phyloP scores from a whole-genome alignment of 768 basidiomycete species.

The Lentinula aciculospora region DNA sequence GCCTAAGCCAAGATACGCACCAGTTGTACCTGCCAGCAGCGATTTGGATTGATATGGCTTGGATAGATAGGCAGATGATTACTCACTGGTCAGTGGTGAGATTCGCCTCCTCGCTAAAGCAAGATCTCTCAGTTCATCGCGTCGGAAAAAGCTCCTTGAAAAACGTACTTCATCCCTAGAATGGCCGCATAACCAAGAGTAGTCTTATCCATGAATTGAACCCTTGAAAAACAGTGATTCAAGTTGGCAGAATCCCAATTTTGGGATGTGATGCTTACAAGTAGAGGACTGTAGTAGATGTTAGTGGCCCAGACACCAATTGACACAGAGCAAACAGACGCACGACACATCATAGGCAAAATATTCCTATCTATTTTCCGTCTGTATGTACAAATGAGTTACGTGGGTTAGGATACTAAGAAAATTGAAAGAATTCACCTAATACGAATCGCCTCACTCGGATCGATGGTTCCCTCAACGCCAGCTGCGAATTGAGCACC shows the following conservation, averaged over 20 bases:
- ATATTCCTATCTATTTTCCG: constrained; percentile 47
- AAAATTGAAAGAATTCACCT: constrained; percentile 19
- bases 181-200: constrained; percentile 43
- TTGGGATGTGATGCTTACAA: constrained; percentile 16
- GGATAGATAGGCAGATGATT: constrained; percentile 12
- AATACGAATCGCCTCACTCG: constrained; percentile 29
- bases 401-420: background rate
- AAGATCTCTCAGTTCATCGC: background rate
- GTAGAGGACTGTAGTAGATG: constrained; percentile 22
- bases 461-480: constrained; percentile 24
- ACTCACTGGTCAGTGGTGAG: constrained; percentile 1
- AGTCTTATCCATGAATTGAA: constrained; percentile 52
- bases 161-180: constrained; percentile 42
- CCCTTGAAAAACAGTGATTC: constrained; percentile 21
- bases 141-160: background rate
- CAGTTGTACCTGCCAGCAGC: background rate
- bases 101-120: background rate
- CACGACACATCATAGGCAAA: constrained; percentile 43
- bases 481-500: constrained; percentile 37
- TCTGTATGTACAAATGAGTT: constrained; percentile 10
- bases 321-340: background rate
- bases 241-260: background rate
- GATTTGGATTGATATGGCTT: background rate
- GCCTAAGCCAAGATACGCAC: background rate
- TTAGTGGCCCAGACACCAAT: background rate